A percentile compares a stretch with the other conserved stretches of the same genome.
phyloP scores from a whole-genome alignment of 768 basidiomycete genomes.

The Psilocybe cyanescens region DNA sequence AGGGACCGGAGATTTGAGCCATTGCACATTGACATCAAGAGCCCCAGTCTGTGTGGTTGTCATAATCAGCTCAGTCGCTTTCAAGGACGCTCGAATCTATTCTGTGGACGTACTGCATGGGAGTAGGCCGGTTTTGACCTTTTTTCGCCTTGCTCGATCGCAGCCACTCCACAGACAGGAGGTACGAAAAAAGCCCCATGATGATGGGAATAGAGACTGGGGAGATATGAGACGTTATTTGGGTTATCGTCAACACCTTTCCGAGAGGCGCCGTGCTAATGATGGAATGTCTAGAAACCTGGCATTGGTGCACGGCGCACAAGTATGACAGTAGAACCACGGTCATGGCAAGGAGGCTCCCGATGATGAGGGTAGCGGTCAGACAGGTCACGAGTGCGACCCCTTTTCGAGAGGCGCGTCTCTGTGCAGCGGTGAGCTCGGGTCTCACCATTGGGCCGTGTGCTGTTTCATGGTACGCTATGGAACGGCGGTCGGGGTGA shows the following conservation, averaged over 20 bases:
- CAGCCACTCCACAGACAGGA: constrained; percentile 2
- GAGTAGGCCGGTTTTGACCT: background rate
- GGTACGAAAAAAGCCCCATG: constrained; percentile 4
- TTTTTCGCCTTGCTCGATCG: background rate
- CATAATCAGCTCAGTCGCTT: background rate
- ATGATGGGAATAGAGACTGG: constrained; percentile 1
- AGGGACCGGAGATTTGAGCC: background rate
- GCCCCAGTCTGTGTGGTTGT: background rate
- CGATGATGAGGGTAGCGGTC: background rate
- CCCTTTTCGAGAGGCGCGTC: background rate
- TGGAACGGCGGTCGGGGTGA: too few species aligned
- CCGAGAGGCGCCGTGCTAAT: constrained; percentile 4
- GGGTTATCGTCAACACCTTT: constrained; percentile 3
- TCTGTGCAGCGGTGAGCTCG: background rate
- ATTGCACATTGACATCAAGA: constrained; percentile 5
- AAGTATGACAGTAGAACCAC: background rate
- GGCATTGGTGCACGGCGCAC: constrained; percentile 4
- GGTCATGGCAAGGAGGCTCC: background rate
- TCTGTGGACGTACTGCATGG: background rate
- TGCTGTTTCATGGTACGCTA: too few species aligned
- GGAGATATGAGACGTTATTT: constrained; percentile 1
- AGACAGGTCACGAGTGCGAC: background rate
- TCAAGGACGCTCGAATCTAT: background rate
- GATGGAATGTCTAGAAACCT: background rate
- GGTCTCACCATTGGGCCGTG: background rate